Evolutionary conservation across 2,329 filamentous ascomycete genomes (phyloP).

Genomic region (Penicillium capsulatum): DNA sequence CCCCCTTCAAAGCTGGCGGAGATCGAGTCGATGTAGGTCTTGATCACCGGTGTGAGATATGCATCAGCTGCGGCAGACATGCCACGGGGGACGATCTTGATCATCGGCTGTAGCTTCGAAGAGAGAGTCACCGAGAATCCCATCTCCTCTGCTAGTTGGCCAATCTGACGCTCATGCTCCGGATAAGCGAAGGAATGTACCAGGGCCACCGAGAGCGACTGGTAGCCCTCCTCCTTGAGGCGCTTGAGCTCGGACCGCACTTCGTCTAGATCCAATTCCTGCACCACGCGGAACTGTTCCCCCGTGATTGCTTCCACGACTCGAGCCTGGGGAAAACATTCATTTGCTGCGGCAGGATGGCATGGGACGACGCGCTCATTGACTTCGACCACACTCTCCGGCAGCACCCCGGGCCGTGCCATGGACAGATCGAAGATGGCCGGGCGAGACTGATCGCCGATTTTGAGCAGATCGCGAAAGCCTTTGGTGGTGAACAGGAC

Average conservation of each 20-base stretch:
- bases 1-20: slow-evolving; percentile 68
- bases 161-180: slow-evolving; percentile 74
- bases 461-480: slow-evolving; percentile 79
- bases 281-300: slow-evolving; percentile 67
- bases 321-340: slow-evolving; percentile 63
- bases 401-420: slow-evolving; percentile 77
- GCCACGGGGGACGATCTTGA: slow-evolving; percentile 73
- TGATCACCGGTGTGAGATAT: slow-evolving; percentile 74
- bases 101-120: slow-evolving; percentile 78
- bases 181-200: slow-evolving; percentile 91
- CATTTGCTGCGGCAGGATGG: slow-evolving; percentile 58
- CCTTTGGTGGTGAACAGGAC: slow-evolving; percentile 83
- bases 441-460: slow-evolving; percentile 85
- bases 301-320: slow-evolving; percentile 52
- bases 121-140: slow-evolving; percentile 77
- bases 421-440: slow-evolving; percentile 89
- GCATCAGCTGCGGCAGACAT: slow-evolving; percentile 76
- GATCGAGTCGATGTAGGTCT: slow-evolving; percentile 61
- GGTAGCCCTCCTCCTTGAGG: slow-evolving; percentile 65
- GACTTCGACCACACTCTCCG: slow-evolving; percentile 77
- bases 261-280: slow-evolving; percentile 54
- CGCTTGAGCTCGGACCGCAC: slow-evolving; percentile 58
- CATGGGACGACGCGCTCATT: slow-evolving; percentile 85
- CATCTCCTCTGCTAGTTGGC: slow-evolving; percentile 71
- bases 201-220: slow-evolving; percentile 78